Evolutionary conservation across 345 rosid species (phyloP).

Genomic region (Rhizophora apiculata): DNA sequence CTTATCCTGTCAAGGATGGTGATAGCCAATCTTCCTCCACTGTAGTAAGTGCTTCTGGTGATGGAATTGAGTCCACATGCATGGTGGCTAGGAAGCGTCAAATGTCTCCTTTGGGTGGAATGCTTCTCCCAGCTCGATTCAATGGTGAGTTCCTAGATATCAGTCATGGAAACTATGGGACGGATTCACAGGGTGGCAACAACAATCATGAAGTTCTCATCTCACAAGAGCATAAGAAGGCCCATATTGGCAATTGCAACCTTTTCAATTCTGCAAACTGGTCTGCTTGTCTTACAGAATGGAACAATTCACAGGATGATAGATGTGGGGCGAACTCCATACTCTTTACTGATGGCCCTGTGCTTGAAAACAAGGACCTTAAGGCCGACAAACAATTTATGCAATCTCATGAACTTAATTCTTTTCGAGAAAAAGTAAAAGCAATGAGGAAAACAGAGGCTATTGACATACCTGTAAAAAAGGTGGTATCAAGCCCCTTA

Average conservation of each 20-base stretch:
- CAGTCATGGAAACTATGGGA: constrained; percentile 6
- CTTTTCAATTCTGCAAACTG: constrained; percentile 8
- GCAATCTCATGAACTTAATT: constrained; percentile 31
- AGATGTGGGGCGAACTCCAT: constrained; percentile 15
- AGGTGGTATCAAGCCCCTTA: constrained; percentile 42
- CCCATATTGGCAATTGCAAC: constrained; percentile 17
- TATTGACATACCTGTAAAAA: constrained; percentile 39
- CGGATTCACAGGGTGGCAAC: neutral
- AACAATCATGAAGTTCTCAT: neutral
- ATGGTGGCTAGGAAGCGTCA: constrained; percentile 20
- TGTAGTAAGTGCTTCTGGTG: neutral
- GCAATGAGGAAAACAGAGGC: constrained; percentile 36
- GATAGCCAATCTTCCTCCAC: constrained; percentile 14
- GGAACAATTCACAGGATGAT: constrained; percentile 22
- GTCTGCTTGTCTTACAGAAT: constrained; percentile 20
- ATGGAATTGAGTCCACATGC: constrained; percentile 10
- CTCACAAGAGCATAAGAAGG: constrained; percentile 25
- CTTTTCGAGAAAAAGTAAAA: constrained; percentile 30
- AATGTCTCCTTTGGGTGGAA: constrained; percentile 20
- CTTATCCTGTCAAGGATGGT: constrained; percentile 8
- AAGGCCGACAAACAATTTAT: constrained; percentile 14
- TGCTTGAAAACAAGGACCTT: constrained; percentile 44
- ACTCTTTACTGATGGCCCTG: constrained; percentile 63
- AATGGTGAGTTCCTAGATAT: constrained; percentile 13
- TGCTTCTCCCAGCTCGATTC: constrained; percentile 17